Evolutionary conservation across 2,329 filamentous ascomycete genomes (phyloP), one percentile per base, ranked within the genome.

Genomic region (Penicillium brevicompactum): DNA sequence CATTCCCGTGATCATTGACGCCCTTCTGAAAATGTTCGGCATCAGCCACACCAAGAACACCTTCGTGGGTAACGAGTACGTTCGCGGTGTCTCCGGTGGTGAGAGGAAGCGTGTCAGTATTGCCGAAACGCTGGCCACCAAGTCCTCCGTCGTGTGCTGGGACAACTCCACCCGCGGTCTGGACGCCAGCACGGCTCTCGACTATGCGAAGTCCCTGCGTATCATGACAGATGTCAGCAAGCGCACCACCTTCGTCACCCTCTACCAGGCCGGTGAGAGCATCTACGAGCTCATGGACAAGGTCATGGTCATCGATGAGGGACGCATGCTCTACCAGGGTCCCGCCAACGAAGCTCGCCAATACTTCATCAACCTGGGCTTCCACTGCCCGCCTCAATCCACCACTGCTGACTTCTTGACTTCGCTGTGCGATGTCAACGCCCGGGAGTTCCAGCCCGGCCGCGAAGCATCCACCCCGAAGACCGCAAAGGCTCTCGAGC

Each of bases 151-250:
- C 1, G 85, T 89, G 32, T 87, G 86, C 59, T 92, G 88, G 88
- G 90, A 93, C 63, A 93, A 93, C 70, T 87, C 84, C 0, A 93
- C 89, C 0, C 80, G 90, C 46, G 90, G 90, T n/a, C 77, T 93
- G 0, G 90, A 94, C 67, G 87, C 89, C 1, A 89, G 86, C 1
- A 92, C 89, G 0, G 90, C 90, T 4, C 78, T 92, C 4, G 89
- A 92, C 66, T 93, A 90, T 63, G 88, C 87, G 9, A 87, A 86
- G 54, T 87, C 84, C 1, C 76, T 89, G 2, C 81, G 86, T 13
- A 82, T 87, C 55, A 89, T 92, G 84, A 92, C 90, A 3, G 87
- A 92, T 58, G 84, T 92, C 57, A 87, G 83, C 66, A 85, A 90
- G 61, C 83, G 87, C 7, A 89, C 87, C 0, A 89, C 86, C 0